Base-by-base conservation (phyloP, 2,329 filamentous ascomycete species). In the Aspergillus pseudoterreus region DNA sequence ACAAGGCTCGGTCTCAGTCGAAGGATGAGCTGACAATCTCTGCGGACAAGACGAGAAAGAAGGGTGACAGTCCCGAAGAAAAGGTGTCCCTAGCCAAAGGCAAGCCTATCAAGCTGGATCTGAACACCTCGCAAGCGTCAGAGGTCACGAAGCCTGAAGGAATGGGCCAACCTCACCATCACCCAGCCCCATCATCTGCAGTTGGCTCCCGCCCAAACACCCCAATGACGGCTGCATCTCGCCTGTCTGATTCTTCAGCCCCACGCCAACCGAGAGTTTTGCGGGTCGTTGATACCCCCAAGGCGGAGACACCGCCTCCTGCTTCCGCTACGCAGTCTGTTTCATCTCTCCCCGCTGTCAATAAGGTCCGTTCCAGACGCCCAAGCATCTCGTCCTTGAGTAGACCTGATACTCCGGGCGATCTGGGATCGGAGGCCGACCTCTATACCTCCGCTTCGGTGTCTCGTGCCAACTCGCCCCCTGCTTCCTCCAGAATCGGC, bases 401-500 rank as follows among this genome's bases (percentile, higher is more conserved):
- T 55, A 70, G 74, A n/a, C 81, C 83, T 12, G 81, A 80, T 14
- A 85, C 83, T 1, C 82, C 83, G 11, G 82, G 77, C 49, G 81
- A 84, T 47, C 63, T 79, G 8, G 72, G 81, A 11, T 84, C 81
- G 12, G 83, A 86, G 57, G 80, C 75, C 47, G 78, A 81, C 49
- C 79, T 78, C 1, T 72, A 82, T 52, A 79, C 81, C 2, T 84
- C 82, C 1, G 75, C 81, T 1, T 84, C 82, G 4, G 70, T 78
- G 14, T 85, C 83, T 9, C 78, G 82, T 33, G 78, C 83, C 17
- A 83, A 76, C 59, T 84, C 83, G 1, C 82, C 82, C 30, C 73
- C 71, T 24, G 72, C 72, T 11, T 72, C 73, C 21, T 72, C 72
- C 45, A 79, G 78, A 53, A 78, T 85, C 21, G 82, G 82, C 5